Base-by-base conservation (phyloP, 2,329 filamentous ascomycete species). In the Sporothrix pseudoabietina region DNA sequence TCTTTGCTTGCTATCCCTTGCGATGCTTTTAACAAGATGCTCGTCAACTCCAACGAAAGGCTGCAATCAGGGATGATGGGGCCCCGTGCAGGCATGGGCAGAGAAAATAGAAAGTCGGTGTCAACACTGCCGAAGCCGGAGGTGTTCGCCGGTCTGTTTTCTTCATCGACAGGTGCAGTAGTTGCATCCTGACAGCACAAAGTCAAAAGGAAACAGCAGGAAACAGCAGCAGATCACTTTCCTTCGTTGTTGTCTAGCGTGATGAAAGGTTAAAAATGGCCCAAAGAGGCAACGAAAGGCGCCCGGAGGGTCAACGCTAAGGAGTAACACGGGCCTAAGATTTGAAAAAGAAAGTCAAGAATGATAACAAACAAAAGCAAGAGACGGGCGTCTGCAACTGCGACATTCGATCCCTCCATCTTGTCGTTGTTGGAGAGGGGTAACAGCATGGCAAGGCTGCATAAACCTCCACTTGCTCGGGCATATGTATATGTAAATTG, bases 221-320 rank as follows among this genome's bases (percentile, higher is more conserved):
- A 26, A 12, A 47, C 3, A 3, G 10, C 4, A 49, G 41, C 14
- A 68, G 41, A 68, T 52, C 63, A 41, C n/a, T 32, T 26, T 49
- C 16, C 52, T 52, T 19, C 44, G n/a, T 7, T 14, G 41, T 14
- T 30, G 41, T 68, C 61, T 65, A 44, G 61, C 61, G 61, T 39
- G 12, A 65, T 19, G 19, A 26, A 10, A 47, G n/a, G n/a, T 16
- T 22, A 47, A 65, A 26, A n/a, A 5, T n/a, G n/a, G 39, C 61
- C 61, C 26, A 65, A 65, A 65, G 61, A 68, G 63, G 44, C 44
- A 68, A 68, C 9, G 26, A 68, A 68, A 32, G 63, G 22, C 63
- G 63, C 63, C 39, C 22, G 39, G 39, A 4, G 61, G n/a, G 39
- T 12, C 61, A 16, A 65, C 39, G 61, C 61, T 65, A 44, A 39